Conservation (phyloP, 177 flowering plant species). For the Vitis hybrid region DNA sequence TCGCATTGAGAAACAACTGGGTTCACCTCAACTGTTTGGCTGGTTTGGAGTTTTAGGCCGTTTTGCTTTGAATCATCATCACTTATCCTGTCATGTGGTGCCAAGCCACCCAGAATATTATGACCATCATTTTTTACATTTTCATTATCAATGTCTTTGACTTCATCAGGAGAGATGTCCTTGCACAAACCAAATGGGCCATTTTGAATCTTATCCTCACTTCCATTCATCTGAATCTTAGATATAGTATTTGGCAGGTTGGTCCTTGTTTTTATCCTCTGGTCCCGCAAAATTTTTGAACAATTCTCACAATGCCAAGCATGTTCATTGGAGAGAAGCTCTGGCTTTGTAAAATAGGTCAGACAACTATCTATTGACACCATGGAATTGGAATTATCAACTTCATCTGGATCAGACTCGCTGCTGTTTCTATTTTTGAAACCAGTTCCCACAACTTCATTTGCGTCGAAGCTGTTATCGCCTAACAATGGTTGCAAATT, state of each 20-base stretch:
- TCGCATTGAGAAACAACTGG: conserved; percentile 13
- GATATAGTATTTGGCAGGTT: conserved; percentile 17
- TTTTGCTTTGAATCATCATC: conserved; percentile 21
- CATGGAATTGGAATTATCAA: conserved; percentile 72
- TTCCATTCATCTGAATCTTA: conserved; percentile 22
- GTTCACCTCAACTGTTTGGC: conserved; percentile 16
- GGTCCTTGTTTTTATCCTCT: conserved; percentile 25
- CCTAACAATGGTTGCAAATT: conserved; percentile 27
- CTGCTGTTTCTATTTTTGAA: conserved; percentile 49
- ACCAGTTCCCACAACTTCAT: conserved; percentile 30
- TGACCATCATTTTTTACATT: conserved; percentile 15
- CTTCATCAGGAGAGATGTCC: conserved; percentile 13
- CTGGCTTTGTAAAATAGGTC: conserved; percentile 70
- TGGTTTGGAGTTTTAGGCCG: conserved; percentile 14
- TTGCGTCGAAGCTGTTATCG: conserved; percentile 26
- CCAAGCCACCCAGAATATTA: conserved; percentile 13
- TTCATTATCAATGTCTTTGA: conserved; percentile 22
- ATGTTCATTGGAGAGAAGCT: conserved; percentile 79
- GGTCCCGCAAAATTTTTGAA: conserved; percentile 43
- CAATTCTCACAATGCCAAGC: conserved; percentile 94
- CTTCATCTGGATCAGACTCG: conserved; percentile 89
- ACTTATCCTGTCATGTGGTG: conserved; percentile 12
- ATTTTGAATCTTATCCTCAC: conserved; percentile 14
- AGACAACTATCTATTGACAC: conserved; percentile 89
- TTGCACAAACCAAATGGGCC: conserved; percentile 9